These are phyloP conservation scores for Gloeostereum incarnatum DNA, from an alignment of 768 basidiomycete species.

Conservation along the genomic window DNA sequence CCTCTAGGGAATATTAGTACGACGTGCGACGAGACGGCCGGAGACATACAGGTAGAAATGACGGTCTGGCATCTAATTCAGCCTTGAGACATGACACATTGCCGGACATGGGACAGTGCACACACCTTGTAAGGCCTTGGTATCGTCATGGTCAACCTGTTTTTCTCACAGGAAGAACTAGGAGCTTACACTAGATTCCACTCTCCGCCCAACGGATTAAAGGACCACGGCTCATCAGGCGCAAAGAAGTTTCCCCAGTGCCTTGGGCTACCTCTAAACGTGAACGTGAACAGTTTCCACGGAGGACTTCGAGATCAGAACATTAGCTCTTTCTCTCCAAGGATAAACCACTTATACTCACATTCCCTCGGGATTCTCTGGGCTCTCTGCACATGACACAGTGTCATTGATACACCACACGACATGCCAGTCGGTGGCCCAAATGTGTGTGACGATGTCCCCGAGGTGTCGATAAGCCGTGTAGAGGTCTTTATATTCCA, in stretches of 20 bases:
- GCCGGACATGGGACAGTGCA: slow-evolving; percentile 5
- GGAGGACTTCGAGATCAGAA: slow-evolving; percentile 4
- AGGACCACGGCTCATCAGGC: slow-evolving; percentile 7
- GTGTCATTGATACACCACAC: slow-evolving; percentile 9
- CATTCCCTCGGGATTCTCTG: slow-evolving; percentile 9
- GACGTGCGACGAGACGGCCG: too few relatives aligned
- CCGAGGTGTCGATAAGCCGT: slow-evolving; percentile 7
- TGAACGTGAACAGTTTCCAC: slow-evolving; percentile 10
- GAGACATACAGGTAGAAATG: slow-evolving; percentile 8
- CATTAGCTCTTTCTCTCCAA: not conserved
- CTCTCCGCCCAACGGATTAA: slow-evolving; percentile 9
- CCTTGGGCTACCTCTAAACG: slow-evolving; percentile 10
- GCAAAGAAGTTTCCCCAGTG: slow-evolving; percentile 5
- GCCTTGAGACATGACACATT: too few relatives aligned
- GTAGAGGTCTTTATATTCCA: slow-evolving; percentile 5
- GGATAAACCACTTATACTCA: not conserved
- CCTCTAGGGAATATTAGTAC: slow-evolving; percentile 2
- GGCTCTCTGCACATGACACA: slow-evolving; percentile 3
- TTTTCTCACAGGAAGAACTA: too few relatives aligned
- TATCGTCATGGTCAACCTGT: not conserved
- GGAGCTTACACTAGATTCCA: slow-evolving; percentile 8
- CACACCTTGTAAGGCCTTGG: not conserved
- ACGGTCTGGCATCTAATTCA: slow-evolving; percentile 8
- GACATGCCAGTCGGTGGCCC: slow-evolving; percentile 8
- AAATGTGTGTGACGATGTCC: slow-evolving; percentile 8